Base-by-base conservation (phyloP, 257 asterid species). In the Solanum medicagineum region DNA sequence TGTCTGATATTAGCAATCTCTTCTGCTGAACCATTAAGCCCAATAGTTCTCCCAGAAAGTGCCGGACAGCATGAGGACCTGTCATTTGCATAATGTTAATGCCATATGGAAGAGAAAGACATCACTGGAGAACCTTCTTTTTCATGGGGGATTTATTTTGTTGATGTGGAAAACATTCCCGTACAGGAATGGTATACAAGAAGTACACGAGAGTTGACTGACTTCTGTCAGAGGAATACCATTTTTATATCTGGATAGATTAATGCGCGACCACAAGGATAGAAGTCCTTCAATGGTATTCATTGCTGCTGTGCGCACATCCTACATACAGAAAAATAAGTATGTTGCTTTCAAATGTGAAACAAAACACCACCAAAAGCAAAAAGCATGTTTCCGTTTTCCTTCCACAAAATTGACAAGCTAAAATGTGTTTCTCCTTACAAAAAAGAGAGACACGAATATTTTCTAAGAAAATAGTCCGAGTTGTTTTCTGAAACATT, bases 1-100 rank as follows among this genome's bases (percentile, higher is more conserved):
- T 90, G 90, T 96, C 97, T n/a, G 97, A 94, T 74, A 97, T 59
- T 85, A 95, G 90, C 90, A 94, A 88, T 90, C 79, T 93, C 93
- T 95, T 93, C 87, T 92, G 96, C 91, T 92, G 95, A 89, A 88
- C 90, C 85, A 95, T 84, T 88, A 91, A 85, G 87, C 82, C 68
- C 87, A 94, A 87, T 66, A 96, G 90, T 70, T 94, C 97, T 79
- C 99, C 97, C 75, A 93, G 91, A 87, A 93, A 95, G 86, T 88
- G 88, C 87, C 87, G 22, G 70, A 51, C 85, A 44, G 87, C 93
- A 68, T 71, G 86, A 81, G 88, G 91, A 56, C 97, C 98, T 96
- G 97, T 75, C 83, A 88, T 53, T 68, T 62, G 77, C 73, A 81
- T 56, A 66, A 75, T 91, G 32, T 83, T 77, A 63, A 24, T 24